Base-by-base conservation (phyloP, 495 filamentous ascomycete species). In the Podospora tetraspora region DNA sequence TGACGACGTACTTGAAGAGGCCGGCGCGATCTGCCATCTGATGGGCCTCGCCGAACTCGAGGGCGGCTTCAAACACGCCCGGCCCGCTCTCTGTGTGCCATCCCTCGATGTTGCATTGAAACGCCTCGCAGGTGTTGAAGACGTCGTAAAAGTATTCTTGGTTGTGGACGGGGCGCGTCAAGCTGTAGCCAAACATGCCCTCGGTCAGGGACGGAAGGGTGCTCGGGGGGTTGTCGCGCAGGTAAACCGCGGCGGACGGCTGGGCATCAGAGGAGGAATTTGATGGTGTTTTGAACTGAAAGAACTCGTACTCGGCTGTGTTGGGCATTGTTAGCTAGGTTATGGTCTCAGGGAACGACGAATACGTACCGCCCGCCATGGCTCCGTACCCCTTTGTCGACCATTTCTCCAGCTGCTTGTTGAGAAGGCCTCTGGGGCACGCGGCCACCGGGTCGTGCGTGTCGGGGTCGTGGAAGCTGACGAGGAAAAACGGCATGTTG, bases 51-150 rank as follows among this genome's bases (percentile, higher is more conserved):
- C 88, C 88, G 68, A 92, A 97, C 76, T 95, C 89, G 30, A 99
- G 82, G 43, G 95, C 95, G 34, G 95, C 95, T 81, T 99, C 95
- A 78, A 91, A 98, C 3, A 99, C 95, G 24, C 95, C 95, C 11
- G 95, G 95, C 8, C 95, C 95, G 72, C 89, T 93, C 79, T 99
- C 95, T 10, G 95, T 97, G 78, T 99, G 95, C 95, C 95, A 99
- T 12, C 95, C 92, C 76, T 99, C 95, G 23, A 98, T 89, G 69
- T 87, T 84, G 75, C 93, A 94, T 37, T 86, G 82, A 79, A 99
- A 97, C 37, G 87, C 82, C 68, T 86, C 84, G 78, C 94, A 97
- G 0, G 90, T 85, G 68, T 97, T 87, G 76, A 91, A 97, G 27
- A 97, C 88, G 27, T 89, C 90, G 73, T 99, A 97, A 73, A 92